Percentiles rank a stretch among this genome's conserved stretches.
Conservation (phyloP, 495 filamentous ascomycete species). For the Penicillium daleae region DNA sequence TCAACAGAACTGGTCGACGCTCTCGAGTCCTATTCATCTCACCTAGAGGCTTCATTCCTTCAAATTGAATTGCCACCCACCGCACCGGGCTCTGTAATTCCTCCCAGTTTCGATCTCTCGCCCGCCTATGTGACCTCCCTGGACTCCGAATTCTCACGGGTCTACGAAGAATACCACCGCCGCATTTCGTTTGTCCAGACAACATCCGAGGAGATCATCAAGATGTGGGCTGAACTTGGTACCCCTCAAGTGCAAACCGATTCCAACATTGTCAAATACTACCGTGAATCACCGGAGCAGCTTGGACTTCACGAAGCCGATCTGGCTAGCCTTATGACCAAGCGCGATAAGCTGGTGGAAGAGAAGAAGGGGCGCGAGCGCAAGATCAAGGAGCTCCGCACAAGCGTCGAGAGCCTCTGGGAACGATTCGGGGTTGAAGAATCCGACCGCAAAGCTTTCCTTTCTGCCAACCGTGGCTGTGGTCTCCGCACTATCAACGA, state of each 20-base stretch:
- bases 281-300: slow-evolving; percentile 88
- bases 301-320: slow-evolving; percentile 89
- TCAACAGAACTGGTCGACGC: slow-evolving; percentile 82
- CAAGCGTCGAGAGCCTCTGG: slow-evolving; percentile 81
- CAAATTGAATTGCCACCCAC: slow-evolving; percentile 80
- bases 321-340: slow-evolving; percentile 68
- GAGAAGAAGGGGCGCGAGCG: slow-evolving; percentile 89
- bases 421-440: slow-evolving; percentile 84
- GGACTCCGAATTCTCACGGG: slow-evolving; percentile 86
- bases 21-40: slow-evolving; percentile 91
- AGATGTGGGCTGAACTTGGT: slow-evolving; percentile 93
- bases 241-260: slow-evolving; percentile 94
- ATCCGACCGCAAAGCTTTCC: slow-evolving; percentile 78
- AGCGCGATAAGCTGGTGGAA: slow-evolving; percentile 84
- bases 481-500: slow-evolving; percentile 89
- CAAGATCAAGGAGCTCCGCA: slow-evolving; percentile 74
- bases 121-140: slow-evolving; percentile 83
- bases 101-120: slow-evolving; percentile 84
- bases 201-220: slow-evolving; percentile 82
- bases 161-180: slow-evolving; percentile 92
- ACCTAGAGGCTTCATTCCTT: slow-evolving; percentile 86
- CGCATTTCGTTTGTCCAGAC: slow-evolving; percentile 75
- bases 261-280: slow-evolving; percentile 79
- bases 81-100: slow-evolving; percentile 70
- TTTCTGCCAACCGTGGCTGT: slow-evolving; percentile 72